A percentile compares a stretch with the other conserved stretches of the same genome.
These are phyloP conservation scores for Piper longum DNA, from an alignment of 164 flowering plant genomes.

Conservation along the genomic window DNA sequence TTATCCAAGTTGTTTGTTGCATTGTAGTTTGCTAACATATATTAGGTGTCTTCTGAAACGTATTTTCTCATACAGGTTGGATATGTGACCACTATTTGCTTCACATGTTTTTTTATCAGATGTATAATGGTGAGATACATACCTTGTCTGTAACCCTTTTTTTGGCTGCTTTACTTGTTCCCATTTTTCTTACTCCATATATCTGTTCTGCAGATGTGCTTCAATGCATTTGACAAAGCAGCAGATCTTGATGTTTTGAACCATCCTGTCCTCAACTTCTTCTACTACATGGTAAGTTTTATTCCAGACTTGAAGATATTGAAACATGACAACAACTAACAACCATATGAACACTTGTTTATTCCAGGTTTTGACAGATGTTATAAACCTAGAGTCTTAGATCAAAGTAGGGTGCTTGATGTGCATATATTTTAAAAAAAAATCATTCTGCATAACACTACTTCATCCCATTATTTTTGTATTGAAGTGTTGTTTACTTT, in stretches of 20 bases:
- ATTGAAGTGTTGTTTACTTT: not conserved
- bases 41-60: not conserved
- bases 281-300: conserved; percentile 64
- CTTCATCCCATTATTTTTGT: no score
- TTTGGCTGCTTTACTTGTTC: not conserved
- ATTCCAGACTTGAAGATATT: no score
- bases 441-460: no score
- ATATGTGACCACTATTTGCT: conserved; percentile 92
- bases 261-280: conserved; percentile 76
- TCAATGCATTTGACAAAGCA: conserved; percentile 74
- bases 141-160: not conserved
- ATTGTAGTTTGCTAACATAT: not conserved
- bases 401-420: no score
- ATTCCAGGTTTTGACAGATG: no score
- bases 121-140: conserved; percentile 70
- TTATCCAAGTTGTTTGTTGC: not conserved
- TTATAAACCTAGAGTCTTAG: no score
- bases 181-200: not conserved
- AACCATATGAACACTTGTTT: no score
- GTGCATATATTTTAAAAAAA: no score
- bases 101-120: conserved; percentile 80
- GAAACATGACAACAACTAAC: no score
- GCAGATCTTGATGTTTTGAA: conserved; percentile 81
- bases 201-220: conserved; percentile 46
- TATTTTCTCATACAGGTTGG: conserved; percentile 53